Percentiles rank a stretch among this genome's conserved stretches.
These are phyloP conservation scores for Apophysomyces elegans DNA, from an alignment of 371 early-diverging fungal genomes.

Conservation along the genomic window DNA sequence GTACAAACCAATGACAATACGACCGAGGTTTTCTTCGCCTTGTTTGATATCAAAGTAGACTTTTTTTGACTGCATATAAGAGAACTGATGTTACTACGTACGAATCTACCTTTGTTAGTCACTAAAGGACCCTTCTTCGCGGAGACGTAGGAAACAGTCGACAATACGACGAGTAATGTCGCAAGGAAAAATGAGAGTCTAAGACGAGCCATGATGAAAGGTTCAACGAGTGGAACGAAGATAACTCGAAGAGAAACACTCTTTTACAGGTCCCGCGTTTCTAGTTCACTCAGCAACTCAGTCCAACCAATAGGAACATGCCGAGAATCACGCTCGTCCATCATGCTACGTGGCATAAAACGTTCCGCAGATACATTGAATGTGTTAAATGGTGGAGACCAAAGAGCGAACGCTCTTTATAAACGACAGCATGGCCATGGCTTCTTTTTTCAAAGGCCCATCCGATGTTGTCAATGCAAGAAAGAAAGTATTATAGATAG, in stretches of 20 bases:
- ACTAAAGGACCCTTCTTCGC: conserved; percentile 52
- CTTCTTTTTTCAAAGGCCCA: too few relatives aligned
- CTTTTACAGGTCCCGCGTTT: not conserved
- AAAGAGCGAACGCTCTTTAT: too few relatives aligned
- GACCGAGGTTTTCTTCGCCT: conserved; percentile 80
- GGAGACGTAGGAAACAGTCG: conserved; percentile 41
- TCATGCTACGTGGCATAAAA: too few relatives aligned
- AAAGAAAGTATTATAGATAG: too few relatives aligned
- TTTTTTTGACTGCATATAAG: conserved; percentile 30
- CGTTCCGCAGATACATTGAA: too few relatives aligned
- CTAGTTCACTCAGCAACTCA: conserved; percentile 4
- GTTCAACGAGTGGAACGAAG: conserved; percentile 16
- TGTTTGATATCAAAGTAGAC: conserved; percentile 93
- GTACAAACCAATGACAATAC: conserved; percentile 84
- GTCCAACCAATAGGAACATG: not conserved
- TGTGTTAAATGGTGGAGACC: too few relatives aligned
- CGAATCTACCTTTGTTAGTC: conserved; percentile 47
- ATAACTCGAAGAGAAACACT: not conserved
- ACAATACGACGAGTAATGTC: conserved; percentile 40
- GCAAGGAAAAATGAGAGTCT: conserved; percentile 38
- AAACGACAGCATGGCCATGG: too few relatives aligned
- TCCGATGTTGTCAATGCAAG: too few relatives aligned
- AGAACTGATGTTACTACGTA: not conserved
- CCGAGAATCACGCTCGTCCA: not conserved
- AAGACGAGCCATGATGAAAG: conserved; percentile 41